Conservation (phyloP, 2,329 filamentous ascomycete genomes). For the Colletotrichum tofieldiae region DNA sequence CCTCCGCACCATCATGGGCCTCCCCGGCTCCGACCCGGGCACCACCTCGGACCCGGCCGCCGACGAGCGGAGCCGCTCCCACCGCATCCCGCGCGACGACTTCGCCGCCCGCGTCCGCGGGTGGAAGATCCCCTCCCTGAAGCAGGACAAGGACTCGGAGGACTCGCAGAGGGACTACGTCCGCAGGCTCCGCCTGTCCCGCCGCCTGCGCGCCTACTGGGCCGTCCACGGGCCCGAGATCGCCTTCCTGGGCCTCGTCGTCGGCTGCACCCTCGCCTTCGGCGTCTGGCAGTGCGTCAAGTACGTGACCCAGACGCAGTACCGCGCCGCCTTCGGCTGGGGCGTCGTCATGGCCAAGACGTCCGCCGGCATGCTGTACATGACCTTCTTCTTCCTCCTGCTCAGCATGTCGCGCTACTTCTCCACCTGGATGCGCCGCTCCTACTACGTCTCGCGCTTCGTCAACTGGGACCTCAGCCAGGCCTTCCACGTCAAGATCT, state of each 20-base stretch:
- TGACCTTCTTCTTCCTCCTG: slow-evolving; percentile 72
- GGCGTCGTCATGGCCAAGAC: slow-evolving; percentile 70
- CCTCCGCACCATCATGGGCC: slow-evolving; percentile 64
- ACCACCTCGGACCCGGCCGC: slow-evolving; percentile 65
- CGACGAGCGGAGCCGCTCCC: slow-evolving; percentile 55
- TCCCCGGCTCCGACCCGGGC: slow-evolving; percentile 51
- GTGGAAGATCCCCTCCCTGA: slow-evolving; percentile 65
- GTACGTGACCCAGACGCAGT: slow-evolving; percentile 61
- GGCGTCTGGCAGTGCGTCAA: slow-evolving; percentile 71
- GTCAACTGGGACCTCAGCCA: slow-evolving; percentile 72
- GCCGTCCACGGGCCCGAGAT: slow-evolving; percentile 69
- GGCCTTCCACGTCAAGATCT: slow-evolving; percentile 70
- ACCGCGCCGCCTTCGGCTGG: slow-evolving; percentile 68
- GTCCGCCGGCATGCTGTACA: slow-evolving; percentile 68
- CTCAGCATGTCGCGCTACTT: slow-evolving; percentile 72
- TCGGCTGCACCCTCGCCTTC: slow-evolving; percentile 64
- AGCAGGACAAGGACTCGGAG: slow-evolving; percentile 63
- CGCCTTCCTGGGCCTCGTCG: slow-evolving; percentile 64
- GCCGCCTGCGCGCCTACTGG: slow-evolving; percentile 67
- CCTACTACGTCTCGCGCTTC: slow-evolving; percentile 67
- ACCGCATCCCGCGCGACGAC: slow-evolving; percentile 60
- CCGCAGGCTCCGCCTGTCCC: slow-evolving; percentile 60
- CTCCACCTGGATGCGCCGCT: slow-evolving; percentile 67
- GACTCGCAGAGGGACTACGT: slow-evolving; percentile 64
- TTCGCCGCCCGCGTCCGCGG: slow-evolving; percentile 61